Conservation (phyloP, 495 filamentous ascomycete species). For the Trichodelitschia bisporula region DNA sequence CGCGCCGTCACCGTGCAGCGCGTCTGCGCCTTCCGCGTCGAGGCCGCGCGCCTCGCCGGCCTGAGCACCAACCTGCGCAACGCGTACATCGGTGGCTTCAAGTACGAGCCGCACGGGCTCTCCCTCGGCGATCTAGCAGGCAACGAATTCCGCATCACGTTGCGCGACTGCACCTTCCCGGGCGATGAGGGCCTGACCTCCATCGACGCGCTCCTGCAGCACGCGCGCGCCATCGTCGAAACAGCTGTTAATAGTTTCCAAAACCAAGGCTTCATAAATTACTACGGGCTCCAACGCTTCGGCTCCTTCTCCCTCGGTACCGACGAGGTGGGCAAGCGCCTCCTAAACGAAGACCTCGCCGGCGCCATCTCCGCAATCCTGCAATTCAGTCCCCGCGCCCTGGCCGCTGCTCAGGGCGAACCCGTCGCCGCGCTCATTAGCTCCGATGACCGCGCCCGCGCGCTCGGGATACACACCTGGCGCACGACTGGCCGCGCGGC, state of each 20-base stretch:
- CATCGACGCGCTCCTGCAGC: conserved; percentile 12
- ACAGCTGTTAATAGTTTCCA: conserved; percentile 27
- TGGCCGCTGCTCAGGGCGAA: conserved; percentile 21
- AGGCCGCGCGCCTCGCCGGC: conserved; percentile 32
- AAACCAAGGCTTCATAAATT: conserved; percentile 71
- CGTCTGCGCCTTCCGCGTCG: conserved; percentile 43
- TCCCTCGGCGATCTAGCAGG: conserved; percentile 62
- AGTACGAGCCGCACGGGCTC: conserved; percentile 40
- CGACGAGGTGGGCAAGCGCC: conserved; percentile 54
- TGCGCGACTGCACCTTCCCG: conserved; percentile 53
- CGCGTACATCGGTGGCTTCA: conserved; percentile 52
- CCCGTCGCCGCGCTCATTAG: conserved; percentile 15
- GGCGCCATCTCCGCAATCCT: conserved; percentile 55
- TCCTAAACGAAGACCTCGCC: conserved; percentile 58
- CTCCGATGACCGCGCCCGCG: conserved; percentile 54
- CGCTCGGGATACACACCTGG: conserved; percentile 51
- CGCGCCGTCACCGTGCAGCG: conserved; percentile 74
- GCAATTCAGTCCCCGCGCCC: conserved; percentile 18
- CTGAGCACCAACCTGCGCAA: conserved; percentile 37
- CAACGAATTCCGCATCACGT: conserved; percentile 78
- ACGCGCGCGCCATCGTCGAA: conserved; percentile 27
- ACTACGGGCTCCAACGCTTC: conserved; percentile 87
- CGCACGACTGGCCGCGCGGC: conserved; percentile 25
- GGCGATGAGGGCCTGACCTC: conserved; percentile 19
- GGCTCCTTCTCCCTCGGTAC: conserved; percentile 65